Evolutionary conservation across 176 grass and related monocot species (phyloP), one percentile per base, ranked within the genome.

Genomic region (Ampelocalamus luodianensis): DNA sequence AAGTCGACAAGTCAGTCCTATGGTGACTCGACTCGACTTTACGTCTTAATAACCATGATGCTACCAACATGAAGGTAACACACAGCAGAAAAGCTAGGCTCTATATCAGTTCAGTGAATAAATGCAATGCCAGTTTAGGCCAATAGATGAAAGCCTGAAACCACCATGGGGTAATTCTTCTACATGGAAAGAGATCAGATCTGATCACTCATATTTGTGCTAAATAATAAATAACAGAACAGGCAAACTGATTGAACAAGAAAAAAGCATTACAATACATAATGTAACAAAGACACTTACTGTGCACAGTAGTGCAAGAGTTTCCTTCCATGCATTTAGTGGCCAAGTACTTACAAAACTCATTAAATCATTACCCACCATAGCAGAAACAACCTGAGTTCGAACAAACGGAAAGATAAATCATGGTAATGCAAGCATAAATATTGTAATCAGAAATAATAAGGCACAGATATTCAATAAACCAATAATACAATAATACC

Each of bases 251-350:
- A 69, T 62, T 62, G 13, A 77, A 87, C 58, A 80, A 81, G 15
- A 76, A 18, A 64, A 62, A 18, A 17, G 11, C 62, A 11, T 71
- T 77, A 42, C 6, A 39, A 74, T 62, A 72, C 38, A 76, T 39
- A 80, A 89, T 27, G 62, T 72, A 46, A 72, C 56, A 76, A 67
- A 68, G 27, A 77, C 55, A 77, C 93, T 92, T 92, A 99, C 96
- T 20, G 96, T 99, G 88, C 96, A 99, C 49, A 99, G 90, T 82
- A 99, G 86, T 80, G 96, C 93, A 76, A 99, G 89, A 79, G 96
- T 99, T 91, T 99, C 96, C 82, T 91, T 99, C 96, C 96, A 99
- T 54, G 91, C 86, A 85, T 92, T 91, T 72, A 99, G 90, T 26
- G 96, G 96, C 88, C 96, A 95, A 20, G 93, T 99, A 87, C 86